Conservation (phyloP, 2,329 filamentous ascomycete genomes). For the Massarina eburnea region DNA sequence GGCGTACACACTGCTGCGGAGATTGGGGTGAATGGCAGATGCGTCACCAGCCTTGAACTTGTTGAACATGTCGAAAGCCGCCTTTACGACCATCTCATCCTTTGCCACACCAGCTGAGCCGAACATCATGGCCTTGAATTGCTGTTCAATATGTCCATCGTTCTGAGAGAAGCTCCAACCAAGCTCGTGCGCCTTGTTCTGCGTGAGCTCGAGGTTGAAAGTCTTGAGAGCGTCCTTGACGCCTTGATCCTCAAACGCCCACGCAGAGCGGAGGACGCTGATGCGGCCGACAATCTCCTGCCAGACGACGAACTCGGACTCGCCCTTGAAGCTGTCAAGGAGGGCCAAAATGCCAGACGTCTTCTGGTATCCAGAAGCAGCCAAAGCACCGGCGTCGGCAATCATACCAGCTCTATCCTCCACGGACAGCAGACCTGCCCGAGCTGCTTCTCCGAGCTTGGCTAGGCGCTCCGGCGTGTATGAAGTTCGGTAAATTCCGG, state of each 20-base stretch:
- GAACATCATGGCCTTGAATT: constrained; percentile 93
- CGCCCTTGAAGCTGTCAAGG: constrained; percentile 77
- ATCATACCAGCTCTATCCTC: constrained; percentile 93
- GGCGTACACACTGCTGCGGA: constrained; percentile 82
- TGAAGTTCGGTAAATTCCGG: constrained; percentile 85
- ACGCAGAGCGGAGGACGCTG: constrained; percentile 76
- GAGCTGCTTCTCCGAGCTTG: constrained; percentile 86
- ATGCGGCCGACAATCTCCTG: constrained; percentile 84
- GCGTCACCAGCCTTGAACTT: constrained; percentile 80
- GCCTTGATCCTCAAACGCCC: constrained; percentile 81
- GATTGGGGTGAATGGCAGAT: constrained; percentile 85
- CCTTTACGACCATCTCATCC: constrained; percentile 74
- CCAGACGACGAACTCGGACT: constrained; percentile 92
- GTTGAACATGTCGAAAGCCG: constrained; percentile 86
- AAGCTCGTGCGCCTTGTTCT: constrained; percentile 77
- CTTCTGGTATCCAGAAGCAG: constrained; percentile 88
- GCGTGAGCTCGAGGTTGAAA: constrained; percentile 79
- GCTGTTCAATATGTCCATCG: constrained; percentile 87
- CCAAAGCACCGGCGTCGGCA: constrained; percentile 85
- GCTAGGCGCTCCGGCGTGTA: constrained; percentile 81
- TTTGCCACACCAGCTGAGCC: constrained; percentile 78
- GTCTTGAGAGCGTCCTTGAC: constrained; percentile 74
- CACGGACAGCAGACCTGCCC: constrained; percentile 75
- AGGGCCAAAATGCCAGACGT: constrained; percentile 86
- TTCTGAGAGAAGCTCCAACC: constrained; percentile 85